These are phyloP conservation scores for Cetraspora pellucida DNA, from an alignment of 192 early-diverging fungal genomes.

Conservation along the genomic window DNA sequence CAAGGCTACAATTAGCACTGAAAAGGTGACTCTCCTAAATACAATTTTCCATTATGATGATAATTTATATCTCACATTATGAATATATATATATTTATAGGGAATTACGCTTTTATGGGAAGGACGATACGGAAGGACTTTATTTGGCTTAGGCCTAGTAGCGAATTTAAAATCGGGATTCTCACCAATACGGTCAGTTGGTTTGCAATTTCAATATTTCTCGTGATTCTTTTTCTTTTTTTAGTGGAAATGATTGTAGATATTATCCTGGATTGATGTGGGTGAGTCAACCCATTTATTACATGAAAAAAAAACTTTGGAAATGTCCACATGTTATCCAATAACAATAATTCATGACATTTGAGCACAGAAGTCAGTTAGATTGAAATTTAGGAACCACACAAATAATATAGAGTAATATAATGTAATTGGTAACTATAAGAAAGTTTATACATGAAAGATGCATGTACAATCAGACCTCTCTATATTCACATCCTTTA, in stretches of 20 bases:
- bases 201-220: constrained; percentile 62
- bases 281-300: too few species aligned
- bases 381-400: too few species aligned
- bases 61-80: background rate
- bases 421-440: too few species aligned
- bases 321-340: too few species aligned
- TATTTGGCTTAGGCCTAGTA: constrained; percentile 70
- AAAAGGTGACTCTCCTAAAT: constrained; percentile 23
- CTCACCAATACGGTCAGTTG: constrained; percentile 57
- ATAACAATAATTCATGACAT: too few species aligned
- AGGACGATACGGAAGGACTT: constrained; percentile 61
- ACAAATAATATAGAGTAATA: too few species aligned
- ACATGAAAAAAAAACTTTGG: too few species aligned
- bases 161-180: constrained; percentile 58
- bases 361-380: too few species aligned
- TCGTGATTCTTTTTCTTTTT: constrained; percentile 38
- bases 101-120: constrained; percentile 75
- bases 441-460: too few species aligned
- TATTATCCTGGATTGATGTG: too few species aligned
- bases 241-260: background rate
- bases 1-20: constrained; percentile 36
- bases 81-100: constrained; percentile 34
- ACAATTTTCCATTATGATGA: constrained; percentile 4
- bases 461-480: too few species aligned
- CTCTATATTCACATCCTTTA: too few species aligned